phyloP scores from a whole-genome alignment of 805 yeast genomes.

The Phaffomyces antillensis region DNA sequence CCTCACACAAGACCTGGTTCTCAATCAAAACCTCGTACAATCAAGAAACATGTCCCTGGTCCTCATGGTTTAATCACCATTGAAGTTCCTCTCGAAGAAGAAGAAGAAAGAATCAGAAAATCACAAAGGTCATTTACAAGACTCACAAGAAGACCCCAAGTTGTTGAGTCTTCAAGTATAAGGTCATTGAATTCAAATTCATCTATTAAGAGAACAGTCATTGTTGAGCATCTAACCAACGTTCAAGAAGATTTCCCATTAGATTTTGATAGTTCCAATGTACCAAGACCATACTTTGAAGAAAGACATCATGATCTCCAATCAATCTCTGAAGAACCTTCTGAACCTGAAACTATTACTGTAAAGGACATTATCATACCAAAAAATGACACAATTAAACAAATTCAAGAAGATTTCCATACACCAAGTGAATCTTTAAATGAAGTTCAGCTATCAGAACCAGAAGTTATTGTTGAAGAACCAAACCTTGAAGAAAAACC shows the following conservation, averaged over 20 bases:
- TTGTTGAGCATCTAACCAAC: conserved; percentile 16
- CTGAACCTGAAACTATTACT: background rate
- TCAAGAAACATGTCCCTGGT: conserved; percentile 68
- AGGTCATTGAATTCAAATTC: conserved; percentile 9
- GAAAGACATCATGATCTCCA: conserved; percentile 6
- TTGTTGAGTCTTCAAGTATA: conserved; percentile 6
- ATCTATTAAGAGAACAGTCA: conserved; percentile 11
- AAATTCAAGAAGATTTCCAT: background rate
- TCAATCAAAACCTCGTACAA: conserved; percentile 32
- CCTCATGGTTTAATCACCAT: conserved; percentile 62
- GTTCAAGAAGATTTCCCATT: conserved; percentile 16
- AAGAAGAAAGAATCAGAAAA: conserved; percentile 11
- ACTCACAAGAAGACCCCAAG: conserved; percentile 1
- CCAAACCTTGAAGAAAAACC: background rate
- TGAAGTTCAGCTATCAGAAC: background rate
- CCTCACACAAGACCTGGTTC: conserved; percentile 1
- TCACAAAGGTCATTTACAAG: conserved; percentile 3
- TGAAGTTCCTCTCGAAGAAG: conserved; percentile 51
- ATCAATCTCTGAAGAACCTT: conserved; percentile 13
- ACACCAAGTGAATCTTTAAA: background rate
- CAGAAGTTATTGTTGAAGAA: background rate
- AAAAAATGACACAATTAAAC: background rate
- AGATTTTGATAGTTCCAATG: conserved; percentile 2
- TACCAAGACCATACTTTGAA: background rate
- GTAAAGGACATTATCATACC: background rate